Evolutionary conservation across 352 stramenopile genomes (phyloP).

Genomic region (Phytophthora brassicae): DNA sequence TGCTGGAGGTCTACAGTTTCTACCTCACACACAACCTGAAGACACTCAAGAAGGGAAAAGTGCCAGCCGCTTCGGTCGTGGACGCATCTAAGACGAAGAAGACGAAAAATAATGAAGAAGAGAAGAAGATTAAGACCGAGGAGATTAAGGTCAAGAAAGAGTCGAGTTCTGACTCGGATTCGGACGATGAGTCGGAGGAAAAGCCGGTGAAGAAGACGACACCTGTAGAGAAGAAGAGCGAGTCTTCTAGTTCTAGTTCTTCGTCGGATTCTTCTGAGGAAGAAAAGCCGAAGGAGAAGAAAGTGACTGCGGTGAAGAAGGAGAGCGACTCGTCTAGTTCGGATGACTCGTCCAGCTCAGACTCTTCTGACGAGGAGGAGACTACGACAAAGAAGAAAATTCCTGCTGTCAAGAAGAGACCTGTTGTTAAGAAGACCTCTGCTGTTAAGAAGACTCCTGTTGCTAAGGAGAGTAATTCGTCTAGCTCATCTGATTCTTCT

Average conservation of each 20-base stretch:
- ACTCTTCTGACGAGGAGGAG: constrained; percentile 53
- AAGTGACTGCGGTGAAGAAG: constrained; percentile 31
- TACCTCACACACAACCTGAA: constrained; percentile 60
- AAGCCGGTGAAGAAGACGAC: constrained; percentile 4
- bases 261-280: constrained; percentile 21
- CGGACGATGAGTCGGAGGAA: constrained; percentile 51
- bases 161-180: constrained; percentile 48
- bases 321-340: constrained; percentile 50
- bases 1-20: constrained; percentile 74
- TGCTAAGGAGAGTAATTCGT: constrained; percentile 17
- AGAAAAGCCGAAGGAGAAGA: constrained; percentile 27
- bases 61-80: constrained; percentile 54
- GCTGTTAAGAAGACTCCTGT: constrained; percentile 3
- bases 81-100: constrained; percentile 51
- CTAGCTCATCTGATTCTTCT: constrained; percentile 28
- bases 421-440: constrained; percentile 12
- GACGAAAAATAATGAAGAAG: constrained; percentile 28
- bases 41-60: constrained; percentile 49
- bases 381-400: constrained; percentile 30
- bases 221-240: constrained; percentile 35
- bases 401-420: constrained; percentile 3
- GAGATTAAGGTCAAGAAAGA: neutral
- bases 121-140: neutral
- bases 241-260: constrained; percentile 13
- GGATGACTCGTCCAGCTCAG: constrained; percentile 50